Conservation (phyloP, 2,329 filamentous ascomycete genomes). For the Zymoseptoria tritici region DNA sequence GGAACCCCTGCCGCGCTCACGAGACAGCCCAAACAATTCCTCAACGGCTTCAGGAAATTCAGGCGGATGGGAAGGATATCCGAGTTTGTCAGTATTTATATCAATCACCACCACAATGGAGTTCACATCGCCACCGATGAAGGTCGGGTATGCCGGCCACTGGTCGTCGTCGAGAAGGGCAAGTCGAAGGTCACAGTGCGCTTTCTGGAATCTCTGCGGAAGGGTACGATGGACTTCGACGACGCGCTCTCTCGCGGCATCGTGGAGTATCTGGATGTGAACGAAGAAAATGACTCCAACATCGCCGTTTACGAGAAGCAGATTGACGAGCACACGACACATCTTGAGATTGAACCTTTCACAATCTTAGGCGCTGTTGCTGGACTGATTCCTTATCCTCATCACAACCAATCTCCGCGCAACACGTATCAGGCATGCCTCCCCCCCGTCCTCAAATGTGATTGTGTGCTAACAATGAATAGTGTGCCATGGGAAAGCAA, state of each 20-base stretch:
- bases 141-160: slow-evolving; percentile 88
- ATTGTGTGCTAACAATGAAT: too few relatives aligned
- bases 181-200: slow-evolving; percentile 70
- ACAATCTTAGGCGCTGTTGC: slow-evolving; percentile 93
- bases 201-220: slow-evolving; percentile 73
- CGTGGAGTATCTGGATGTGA: slow-evolving; percentile 94
- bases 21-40: slow-evolving; percentile 75
- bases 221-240: slow-evolving; percentile 81
- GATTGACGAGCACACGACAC: slow-evolving; percentile 76
- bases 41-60: slow-evolving; percentile 76
- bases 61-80: slow-evolving; percentile 86
- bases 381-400: slow-evolving; percentile 92
- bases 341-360: slow-evolving; percentile 96
- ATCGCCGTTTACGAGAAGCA: slow-evolving; percentile 85
- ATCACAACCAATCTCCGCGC: slow-evolving; percentile 96
- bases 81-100: slow-evolving; percentile 92
- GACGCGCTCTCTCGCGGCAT: slow-evolving; percentile 85
- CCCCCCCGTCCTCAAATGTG: too few relatives aligned
- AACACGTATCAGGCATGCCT: slow-evolving; percentile 74
- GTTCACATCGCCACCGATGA: slow-evolving; percentile 97
- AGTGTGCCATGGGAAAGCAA: slow-evolving; percentile 99
- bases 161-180: slow-evolving; percentile 88
- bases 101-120: slow-evolving; percentile 85
- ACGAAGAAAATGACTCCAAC: slow-evolving; percentile 94
- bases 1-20: slow-evolving; percentile 89